Base-by-base conservation (phyloP, 768 basidiomycete genomes). In the Boletus sp. region DNA sequence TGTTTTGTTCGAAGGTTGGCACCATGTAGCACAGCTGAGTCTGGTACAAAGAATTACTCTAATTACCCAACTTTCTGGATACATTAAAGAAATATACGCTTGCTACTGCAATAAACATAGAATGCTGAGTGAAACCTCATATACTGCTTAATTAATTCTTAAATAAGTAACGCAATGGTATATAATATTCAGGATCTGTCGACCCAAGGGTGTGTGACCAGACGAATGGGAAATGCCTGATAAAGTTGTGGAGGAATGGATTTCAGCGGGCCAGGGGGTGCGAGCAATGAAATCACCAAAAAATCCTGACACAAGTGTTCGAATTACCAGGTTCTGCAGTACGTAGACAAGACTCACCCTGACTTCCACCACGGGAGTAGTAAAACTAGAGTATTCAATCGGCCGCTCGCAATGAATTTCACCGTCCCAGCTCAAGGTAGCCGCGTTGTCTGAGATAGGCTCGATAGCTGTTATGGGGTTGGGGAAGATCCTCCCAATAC, bases 371-470 rank as follows among this genome's bases (percentile, higher is more conserved):
- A 76, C 73, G 1, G 74, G 75, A 3, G 78, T 76, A n/a, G 60
- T 66, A 70, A 89, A 89, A 8, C 81, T 75, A 50, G 82, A 78
- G 47, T 74, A 75, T 15, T 68, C 68, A 30, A 81, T 66, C 29
- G 78, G 69, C 11, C 64, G 65, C 4, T 75, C 68, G 51, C 76
- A 72, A 15, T 67, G 67, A 17, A 87, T 64, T 60, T 82, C 78
- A 15, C 87, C 87, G 57, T 83, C 83, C 80, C 85, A 90, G 64
- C 85, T 86, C 5, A 83, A 65, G 53, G 79, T 75, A 39, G 70
- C 72, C 32, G 74, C 68, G 28, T 66, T 54, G 48, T 63, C 61
- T 24, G 60, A 58, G 42, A 61, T 64, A 60, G 53, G 65, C 53
- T 63, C 44, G 65, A 69, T 8, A 76, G 78, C 4, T 78, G 80